Percentiles rank a stretch among this genome's conserved stretches.
Conservation (phyloP, 306 rosid genomes). For the Rubus idaeus region DNA sequence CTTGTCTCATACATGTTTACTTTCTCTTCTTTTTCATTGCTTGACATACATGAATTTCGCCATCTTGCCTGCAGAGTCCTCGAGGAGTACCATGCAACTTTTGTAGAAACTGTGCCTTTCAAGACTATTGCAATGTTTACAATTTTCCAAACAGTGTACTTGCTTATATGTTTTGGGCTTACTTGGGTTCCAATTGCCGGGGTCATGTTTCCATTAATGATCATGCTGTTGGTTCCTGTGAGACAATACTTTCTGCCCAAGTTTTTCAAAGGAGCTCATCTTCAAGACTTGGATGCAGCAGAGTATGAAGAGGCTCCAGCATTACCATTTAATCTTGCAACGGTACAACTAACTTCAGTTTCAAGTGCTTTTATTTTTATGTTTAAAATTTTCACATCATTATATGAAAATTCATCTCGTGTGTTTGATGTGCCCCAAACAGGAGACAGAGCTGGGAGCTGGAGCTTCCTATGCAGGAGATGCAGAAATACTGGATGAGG, state of each 20-base stretch:
- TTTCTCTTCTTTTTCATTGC: neutral
- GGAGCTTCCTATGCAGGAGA: conserved; percentile 62
- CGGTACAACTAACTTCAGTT: conserved; percentile 37
- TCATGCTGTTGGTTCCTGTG: conserved; percentile 90
- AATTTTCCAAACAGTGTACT: conserved; percentile 72
- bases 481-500: conserved; percentile 81
- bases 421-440: conserved; percentile 25
- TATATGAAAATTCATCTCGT: neutral
- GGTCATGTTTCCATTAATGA: conserved; percentile 89
- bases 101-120: conserved; percentile 99
- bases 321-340: conserved; percentile 65
- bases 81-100: conserved; percentile 90
- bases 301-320: conserved; percentile 89
- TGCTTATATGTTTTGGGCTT: conserved; percentile 85
- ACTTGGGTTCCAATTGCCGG: conserved; percentile 99
- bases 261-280: conserved; percentile 89
- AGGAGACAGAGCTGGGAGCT: conserved; percentile 77
- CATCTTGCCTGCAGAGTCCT: conserved; percentile 66
- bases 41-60: conserved; percentile 5
- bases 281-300: conserved; percentile 97
- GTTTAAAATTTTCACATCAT: neutral
- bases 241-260: conserved; percentile 87
- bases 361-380: neutral
- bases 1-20: neutral
- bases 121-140: conserved; percentile 76